phyloP scores from a whole-genome alignment of 177 flowering plant genomes.

The Vitis hybrid region DNA sequence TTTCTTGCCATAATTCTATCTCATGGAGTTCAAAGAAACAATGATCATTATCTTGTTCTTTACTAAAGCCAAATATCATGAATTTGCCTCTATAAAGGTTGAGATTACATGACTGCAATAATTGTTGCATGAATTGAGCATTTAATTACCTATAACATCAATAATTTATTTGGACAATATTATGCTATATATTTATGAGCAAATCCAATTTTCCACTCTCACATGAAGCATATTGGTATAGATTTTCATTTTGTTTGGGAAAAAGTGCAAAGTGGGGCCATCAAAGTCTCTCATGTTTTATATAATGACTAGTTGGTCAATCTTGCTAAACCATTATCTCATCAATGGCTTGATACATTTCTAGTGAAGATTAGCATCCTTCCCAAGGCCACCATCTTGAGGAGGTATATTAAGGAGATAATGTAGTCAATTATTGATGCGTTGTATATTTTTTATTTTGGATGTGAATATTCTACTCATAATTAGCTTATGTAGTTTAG shows the following conservation, averaged over 20 bases:
- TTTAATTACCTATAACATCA: background rate
- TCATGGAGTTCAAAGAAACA: slow-evolving; percentile 1
- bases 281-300: no score
- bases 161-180: background rate
- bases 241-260: no score
- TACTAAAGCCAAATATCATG: background rate
- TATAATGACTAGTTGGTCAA: background rate
- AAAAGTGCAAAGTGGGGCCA: no score
- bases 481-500: no score
- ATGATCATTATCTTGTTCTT: background rate
- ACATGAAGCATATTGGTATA: no score
- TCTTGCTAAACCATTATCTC: background rate
- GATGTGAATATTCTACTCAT: no score
- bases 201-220: no score
- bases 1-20: no score
- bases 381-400: no score
- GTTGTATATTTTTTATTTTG: no score
- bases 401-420: background rate
- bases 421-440: background rate
- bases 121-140: background rate
- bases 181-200: no score
- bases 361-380: no score
- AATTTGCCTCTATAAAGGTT: background rate
- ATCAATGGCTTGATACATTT: background rate
- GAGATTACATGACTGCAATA: slow-evolving; percentile 2